These are phyloP conservation scores for Boletus vinaceobasis DNA, from an alignment of 768 basidiomycete species.

Conservation along the genomic window DNA sequence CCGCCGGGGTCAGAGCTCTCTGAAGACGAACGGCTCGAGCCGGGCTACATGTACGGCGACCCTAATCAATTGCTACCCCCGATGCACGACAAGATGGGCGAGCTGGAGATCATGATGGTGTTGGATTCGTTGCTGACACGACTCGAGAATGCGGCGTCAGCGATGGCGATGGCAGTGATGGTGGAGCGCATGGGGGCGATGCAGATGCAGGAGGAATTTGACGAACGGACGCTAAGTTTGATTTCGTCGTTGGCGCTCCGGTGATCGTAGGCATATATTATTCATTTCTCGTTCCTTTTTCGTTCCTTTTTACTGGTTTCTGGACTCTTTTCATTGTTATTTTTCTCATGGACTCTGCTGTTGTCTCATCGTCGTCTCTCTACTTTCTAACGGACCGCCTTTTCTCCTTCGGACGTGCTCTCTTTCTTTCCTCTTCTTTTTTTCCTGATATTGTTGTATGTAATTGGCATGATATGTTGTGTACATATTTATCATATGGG, in stretches of 20 bases:
- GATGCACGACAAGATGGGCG: slow-evolving; percentile 65
- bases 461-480: not conserved
- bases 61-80: slow-evolving; percentile 63
- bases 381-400: not conserved
- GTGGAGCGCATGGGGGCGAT: slow-evolving; percentile 31
- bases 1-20: slow-evolving; percentile 10
- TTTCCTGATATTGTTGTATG: slow-evolving; percentile 2
- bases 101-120: slow-evolving; percentile 68
- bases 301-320: not conserved
- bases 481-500: not conserved
- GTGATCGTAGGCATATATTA: slow-evolving; percentile 14
- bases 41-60: slow-evolving; percentile 51
- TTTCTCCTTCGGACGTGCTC: not conserved
- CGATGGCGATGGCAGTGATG: slow-evolving; percentile 19
- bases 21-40: slow-evolving; percentile 24
- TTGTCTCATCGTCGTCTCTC: not conserved
- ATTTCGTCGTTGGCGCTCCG: slow-evolving; percentile 34
- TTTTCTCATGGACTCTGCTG: not conserved
- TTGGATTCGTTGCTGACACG: slow-evolving; percentile 73
- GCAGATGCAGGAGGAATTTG: slow-evolving; percentile 37
- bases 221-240: slow-evolving; percentile 47
- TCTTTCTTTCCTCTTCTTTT: not conserved
- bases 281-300: not conserved
- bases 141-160: slow-evolving; percentile 66
- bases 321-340: not conserved